phyloP scores from a whole-genome alignment of 2,329 filamentous ascomycete species.

The Trichoderma sp. region DNA sequence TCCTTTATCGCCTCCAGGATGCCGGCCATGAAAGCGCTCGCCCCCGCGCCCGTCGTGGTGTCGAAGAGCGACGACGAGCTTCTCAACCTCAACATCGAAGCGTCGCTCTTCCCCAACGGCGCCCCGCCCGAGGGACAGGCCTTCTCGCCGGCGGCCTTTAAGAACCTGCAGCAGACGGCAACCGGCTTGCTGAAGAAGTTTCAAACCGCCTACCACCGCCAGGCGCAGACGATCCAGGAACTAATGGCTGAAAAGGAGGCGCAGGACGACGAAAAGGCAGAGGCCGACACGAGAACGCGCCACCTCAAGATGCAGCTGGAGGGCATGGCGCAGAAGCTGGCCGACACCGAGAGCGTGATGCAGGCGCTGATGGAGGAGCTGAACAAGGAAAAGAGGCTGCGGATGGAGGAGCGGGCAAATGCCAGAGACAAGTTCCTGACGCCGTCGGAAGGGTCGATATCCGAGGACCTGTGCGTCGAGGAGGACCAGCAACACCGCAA shows the following conservation, averaged over 20 bases:
- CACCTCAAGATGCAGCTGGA: conserved; percentile 63
- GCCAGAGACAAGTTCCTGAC: conserved; percentile 36
- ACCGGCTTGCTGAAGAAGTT: conserved; percentile 57
- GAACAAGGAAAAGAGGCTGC: conserved; percentile 53
- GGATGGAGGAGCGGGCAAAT: conserved; percentile 43
- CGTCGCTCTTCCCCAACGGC: conserved; percentile 55
- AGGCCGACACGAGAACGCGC: conserved; percentile 54
- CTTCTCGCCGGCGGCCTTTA: conserved; percentile 62
- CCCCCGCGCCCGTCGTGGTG: conserved; percentile 33
- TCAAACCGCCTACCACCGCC: conserved; percentile 61
- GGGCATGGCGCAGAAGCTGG: conserved; percentile 56
- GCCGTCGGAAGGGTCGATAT: conserved; percentile 47
- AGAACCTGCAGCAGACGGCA: conserved; percentile 63
- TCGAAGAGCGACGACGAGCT: conserved; percentile 57
- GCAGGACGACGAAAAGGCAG: conserved; percentile 58
- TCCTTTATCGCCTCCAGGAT: conserved; percentile 52
- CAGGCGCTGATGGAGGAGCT: conserved; percentile 54
- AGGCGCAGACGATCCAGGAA: conserved; percentile 54
- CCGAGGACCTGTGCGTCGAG: conserved; percentile 58
- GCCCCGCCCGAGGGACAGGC: conserved; percentile 49
- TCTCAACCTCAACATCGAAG: conserved; percentile 57
- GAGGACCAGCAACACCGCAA: conserved; percentile 47
- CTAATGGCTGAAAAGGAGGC: conserved; percentile 57
- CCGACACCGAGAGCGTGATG: conserved; percentile 57
- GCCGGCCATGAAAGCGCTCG: conserved; percentile 44